These are phyloP conservation scores for Candida hungchunana DNA, from an alignment of 805 yeast genomes.

Conservation along the genomic window DNA sequence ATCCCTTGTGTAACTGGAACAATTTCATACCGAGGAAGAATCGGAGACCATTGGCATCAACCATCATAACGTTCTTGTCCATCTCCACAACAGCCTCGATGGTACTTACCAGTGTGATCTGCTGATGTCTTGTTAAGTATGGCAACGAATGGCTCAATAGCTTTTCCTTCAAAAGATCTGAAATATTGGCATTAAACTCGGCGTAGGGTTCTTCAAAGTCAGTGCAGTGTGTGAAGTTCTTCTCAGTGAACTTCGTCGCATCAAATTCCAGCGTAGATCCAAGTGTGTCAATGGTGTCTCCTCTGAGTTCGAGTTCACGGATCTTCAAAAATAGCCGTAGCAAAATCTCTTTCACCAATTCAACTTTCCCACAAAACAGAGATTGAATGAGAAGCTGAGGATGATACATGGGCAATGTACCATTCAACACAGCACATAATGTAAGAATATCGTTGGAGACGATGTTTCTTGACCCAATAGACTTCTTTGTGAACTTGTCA, in stretches of 20 bases:
- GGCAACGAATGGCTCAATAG: slow-evolving; percentile 68
- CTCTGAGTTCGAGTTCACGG: slow-evolving; percentile 47
- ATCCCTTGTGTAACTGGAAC: slow-evolving; percentile 48
- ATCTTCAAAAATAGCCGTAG: slow-evolving; percentile 47
- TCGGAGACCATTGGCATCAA: slow-evolving; percentile 56
- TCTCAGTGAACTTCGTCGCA: slow-evolving; percentile 26
- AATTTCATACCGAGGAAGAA: slow-evolving; percentile 70
- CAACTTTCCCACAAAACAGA: slow-evolving; percentile 55
- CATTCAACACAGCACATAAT: slow-evolving; percentile 74
- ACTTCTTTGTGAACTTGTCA: slow-evolving; percentile 47
- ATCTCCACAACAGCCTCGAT: slow-evolving; percentile 60
- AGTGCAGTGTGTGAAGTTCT: neutral
- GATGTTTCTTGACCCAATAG: slow-evolving; percentile 57
- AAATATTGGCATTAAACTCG: slow-evolving; percentile 38
- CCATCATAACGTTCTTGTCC: slow-evolving; percentile 32
- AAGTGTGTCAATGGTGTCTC: slow-evolving; percentile 18
- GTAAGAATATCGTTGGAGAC: slow-evolving; percentile 55
- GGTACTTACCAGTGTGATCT: slow-evolving; percentile 70
- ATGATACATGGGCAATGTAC: slow-evolving; percentile 85
- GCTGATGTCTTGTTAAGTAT: slow-evolving; percentile 85
- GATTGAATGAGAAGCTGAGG: slow-evolving; percentile 84
- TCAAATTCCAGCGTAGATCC: slow-evolving; percentile 31
- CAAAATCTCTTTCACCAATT: slow-evolving; percentile 53
- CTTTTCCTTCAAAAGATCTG: slow-evolving; percentile 50
- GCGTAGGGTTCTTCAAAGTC: slow-evolving; percentile 35